These are phyloP conservation scores for Aureobasidium leucospermi DNA, from an alignment of 2,329 filamentous ascomycete species.

Conservation along the genomic window DNA sequence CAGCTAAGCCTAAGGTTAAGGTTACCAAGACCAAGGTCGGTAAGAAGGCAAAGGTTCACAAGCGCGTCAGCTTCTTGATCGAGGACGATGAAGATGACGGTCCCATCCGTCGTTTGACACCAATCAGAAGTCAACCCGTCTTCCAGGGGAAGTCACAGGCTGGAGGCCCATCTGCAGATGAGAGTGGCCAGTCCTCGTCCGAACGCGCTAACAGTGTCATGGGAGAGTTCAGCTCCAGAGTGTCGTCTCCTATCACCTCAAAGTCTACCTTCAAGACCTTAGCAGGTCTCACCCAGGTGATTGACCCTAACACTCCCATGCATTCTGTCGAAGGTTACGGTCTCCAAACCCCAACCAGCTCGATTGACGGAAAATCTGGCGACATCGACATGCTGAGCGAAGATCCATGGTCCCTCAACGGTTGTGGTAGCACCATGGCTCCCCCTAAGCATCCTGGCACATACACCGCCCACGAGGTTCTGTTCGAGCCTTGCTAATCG, in stretches of 20 bases:
- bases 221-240: neutral
- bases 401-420: neutral
- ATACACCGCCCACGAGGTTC: neutral
- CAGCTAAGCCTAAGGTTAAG: neutral
- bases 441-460: too few species aligned
- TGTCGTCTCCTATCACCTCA: neutral
- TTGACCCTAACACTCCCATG: neutral
- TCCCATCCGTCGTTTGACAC: neutral
- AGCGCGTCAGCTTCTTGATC: neutral
- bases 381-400: neutral
- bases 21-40: neutral
- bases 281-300: neutral
- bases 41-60: neutral
- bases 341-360: neutral
- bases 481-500: neutral
- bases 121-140: neutral
- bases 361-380: neutral
- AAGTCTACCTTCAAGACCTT: neutral
- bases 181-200: neutral
- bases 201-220: neutral
- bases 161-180: too few species aligned
- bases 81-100: conserved; percentile 7
- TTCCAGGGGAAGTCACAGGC: neutral
- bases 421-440: neutral
- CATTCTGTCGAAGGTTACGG: neutral